Percentiles rank a stretch among this genome's conserved stretches.
These are phyloP conservation scores for Penicillium sp. DNA, from an alignment of 2,329 filamentous ascomycete genomes.

Conservation along the genomic window DNA sequence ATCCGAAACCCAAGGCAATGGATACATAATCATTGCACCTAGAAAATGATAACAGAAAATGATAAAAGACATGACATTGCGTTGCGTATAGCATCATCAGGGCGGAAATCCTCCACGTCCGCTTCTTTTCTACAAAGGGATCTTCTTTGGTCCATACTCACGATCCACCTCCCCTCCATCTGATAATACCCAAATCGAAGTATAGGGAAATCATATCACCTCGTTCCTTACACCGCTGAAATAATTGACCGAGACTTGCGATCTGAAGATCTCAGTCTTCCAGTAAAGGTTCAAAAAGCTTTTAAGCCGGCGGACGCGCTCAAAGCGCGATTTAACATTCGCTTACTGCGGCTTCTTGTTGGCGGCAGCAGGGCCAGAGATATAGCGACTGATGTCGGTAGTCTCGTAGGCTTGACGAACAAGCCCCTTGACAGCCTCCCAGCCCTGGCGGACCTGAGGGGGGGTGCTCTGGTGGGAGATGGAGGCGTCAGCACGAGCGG, in stretches of 20 bases:
- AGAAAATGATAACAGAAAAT: background rate
- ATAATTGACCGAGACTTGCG: background rate
- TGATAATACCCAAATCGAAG: background rate
- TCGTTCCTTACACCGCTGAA: background rate
- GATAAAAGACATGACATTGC: constrained; percentile 24
- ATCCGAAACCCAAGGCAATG: background rate
- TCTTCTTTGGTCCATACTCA: background rate
- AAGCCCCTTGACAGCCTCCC: constrained; percentile 74
- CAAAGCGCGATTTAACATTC: background rate
- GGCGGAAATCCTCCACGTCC: constrained; percentile 15
- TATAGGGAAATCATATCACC: background rate
- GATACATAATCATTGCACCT: constrained; percentile 19
- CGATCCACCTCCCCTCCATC: background rate
- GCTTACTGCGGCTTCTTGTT: constrained; percentile 51
- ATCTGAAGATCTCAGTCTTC: background rate
- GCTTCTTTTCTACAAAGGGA: constrained; percentile 24
- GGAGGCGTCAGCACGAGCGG: constrained; percentile 74
- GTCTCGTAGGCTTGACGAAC: constrained; percentile 73
- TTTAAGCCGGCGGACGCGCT: background rate
- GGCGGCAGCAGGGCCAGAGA: constrained; percentile 48
- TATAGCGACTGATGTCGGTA: constrained; percentile 76
- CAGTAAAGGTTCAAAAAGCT: background rate
- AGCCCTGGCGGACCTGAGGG: constrained; percentile 73
- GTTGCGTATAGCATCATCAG: constrained; percentile 29
- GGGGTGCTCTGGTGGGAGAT: constrained; percentile 85